These are phyloP conservation scores for Skeletonema marinoi DNA, from an alignment of 108 stramenopile species.

Conservation along the genomic window DNA sequence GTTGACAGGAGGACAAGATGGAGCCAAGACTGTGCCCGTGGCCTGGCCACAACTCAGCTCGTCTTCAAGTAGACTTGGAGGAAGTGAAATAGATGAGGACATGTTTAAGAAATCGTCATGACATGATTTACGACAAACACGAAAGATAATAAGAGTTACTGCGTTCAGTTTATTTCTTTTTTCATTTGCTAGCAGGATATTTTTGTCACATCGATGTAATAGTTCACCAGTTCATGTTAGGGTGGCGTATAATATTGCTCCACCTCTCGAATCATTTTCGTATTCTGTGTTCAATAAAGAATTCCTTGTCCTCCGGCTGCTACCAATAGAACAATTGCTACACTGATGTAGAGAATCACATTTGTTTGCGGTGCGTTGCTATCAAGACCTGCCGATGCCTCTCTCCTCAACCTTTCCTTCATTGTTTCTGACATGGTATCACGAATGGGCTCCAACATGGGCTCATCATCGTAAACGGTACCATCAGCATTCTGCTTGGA, in stretches of 20 bases:
- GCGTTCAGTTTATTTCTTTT: not conserved
- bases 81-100: not conserved
- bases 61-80: not conserved
- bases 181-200: not conserved
- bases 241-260: not conserved
- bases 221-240: not conserved
- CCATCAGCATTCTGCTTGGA: slow-evolving; percentile 11
- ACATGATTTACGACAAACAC: not conserved
- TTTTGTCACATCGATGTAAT: not conserved
- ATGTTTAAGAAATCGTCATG: not conserved
- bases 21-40: not conserved
- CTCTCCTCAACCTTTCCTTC: slow-evolving; percentile 65
- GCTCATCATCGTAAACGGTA: slow-evolving; percentile 49
- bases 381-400: slow-evolving; percentile 79
- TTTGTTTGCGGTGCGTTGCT: slow-evolving; percentile 70
- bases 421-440: slow-evolving; percentile 70
- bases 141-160: not conserved
- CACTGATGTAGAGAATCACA: slow-evolving; percentile 74
- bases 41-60: not conserved
- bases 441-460: slow-evolving; percentile 41
- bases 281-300: slow-evolving; percentile 52
- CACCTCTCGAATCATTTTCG: not conserved
- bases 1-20: not conserved
- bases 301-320: slow-evolving; percentile 69
- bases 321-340: slow-evolving; percentile 70